phyloP scores from a whole-genome alignment of 2,329 filamentous ascomycete genomes.

The Dendryphion nanum region DNA sequence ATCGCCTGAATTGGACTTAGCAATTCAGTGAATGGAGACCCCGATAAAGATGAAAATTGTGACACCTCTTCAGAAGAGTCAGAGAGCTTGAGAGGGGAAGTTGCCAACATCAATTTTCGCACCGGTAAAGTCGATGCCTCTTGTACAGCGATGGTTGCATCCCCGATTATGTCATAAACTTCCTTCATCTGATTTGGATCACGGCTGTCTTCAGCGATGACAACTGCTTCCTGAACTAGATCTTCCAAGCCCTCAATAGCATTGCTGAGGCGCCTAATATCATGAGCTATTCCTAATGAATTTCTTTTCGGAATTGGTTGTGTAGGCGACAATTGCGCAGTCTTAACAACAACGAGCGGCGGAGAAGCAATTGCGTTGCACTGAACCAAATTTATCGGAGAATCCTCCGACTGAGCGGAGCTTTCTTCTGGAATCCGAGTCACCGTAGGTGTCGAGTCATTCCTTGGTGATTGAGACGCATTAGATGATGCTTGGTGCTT shows the following conservation, averaged over 20 bases:
- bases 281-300: slow-evolving; percentile 15
- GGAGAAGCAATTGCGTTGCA: slow-evolving; percentile 6
- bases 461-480: no score
- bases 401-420: no score
- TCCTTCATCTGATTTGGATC: slow-evolving; percentile 34
- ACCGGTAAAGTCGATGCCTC: slow-evolving; percentile 24
- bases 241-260: slow-evolving; percentile 42
- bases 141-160: slow-evolving; percentile 36
- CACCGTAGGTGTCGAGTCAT: no score
- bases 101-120: slow-evolving; percentile 18
- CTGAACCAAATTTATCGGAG: no score
- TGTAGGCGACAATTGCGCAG: slow-evolving; percentile 19
- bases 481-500: no score
- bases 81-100: slow-evolving; percentile 19
- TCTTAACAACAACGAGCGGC: slow-evolving; percentile 14
- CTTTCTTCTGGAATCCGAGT: no score
- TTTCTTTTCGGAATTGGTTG: slow-evolving; percentile 18
- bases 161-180: slow-evolving; percentile 41
- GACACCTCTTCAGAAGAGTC: slow-evolving; percentile 10
- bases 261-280: slow-evolving; percentile 20
- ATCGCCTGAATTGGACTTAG: no score
- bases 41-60: no score
- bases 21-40: no score
- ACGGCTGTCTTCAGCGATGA: slow-evolving; percentile 34
- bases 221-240: slow-evolving; percentile 43